These are phyloP conservation scores for Schizothecium vesticola DNA, from an alignment of 495 filamentous ascomycete species.

Conservation along the genomic window DNA sequence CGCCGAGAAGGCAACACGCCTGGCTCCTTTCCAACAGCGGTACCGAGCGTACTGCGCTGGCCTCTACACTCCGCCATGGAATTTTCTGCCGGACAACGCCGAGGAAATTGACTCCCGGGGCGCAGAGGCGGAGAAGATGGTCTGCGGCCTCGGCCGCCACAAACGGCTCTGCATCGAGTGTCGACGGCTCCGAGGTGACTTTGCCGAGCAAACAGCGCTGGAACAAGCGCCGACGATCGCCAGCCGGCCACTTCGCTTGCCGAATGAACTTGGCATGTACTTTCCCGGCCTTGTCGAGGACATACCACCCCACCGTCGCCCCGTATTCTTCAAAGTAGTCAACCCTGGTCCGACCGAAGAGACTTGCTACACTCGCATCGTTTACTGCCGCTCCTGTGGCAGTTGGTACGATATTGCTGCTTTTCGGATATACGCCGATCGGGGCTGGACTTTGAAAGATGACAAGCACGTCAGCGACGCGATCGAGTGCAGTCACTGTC, in stretches of 20 bases:
- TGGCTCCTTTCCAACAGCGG: background rate
- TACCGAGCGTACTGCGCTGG: background rate
- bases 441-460: background rate
- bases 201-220: background rate
- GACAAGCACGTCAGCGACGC: background rate
- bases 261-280: background rate
- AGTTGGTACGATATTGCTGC: slow-evolving; percentile 3
- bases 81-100: background rate
- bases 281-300: background rate
- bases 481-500: background rate
- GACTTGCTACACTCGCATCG: background rate
- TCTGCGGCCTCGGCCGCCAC: slow-evolving; percentile 13
- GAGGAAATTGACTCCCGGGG: background rate
- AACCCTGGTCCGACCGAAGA: background rate
- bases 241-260: background rate
- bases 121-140: background rate
- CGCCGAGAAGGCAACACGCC: background rate
- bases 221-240: background rate
- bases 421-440: background rate
- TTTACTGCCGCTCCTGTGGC: background rate
- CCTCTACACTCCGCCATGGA: background rate
- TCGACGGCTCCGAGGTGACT: background rate
- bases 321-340: background rate
- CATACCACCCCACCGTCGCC: background rate
- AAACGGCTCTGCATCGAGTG: slow-evolving; percentile 16